These are phyloP conservation scores for Schizopora paradoxa DNA, from an alignment of 1,284 basidiomycete genomes.

Conservation along the genomic window DNA sequence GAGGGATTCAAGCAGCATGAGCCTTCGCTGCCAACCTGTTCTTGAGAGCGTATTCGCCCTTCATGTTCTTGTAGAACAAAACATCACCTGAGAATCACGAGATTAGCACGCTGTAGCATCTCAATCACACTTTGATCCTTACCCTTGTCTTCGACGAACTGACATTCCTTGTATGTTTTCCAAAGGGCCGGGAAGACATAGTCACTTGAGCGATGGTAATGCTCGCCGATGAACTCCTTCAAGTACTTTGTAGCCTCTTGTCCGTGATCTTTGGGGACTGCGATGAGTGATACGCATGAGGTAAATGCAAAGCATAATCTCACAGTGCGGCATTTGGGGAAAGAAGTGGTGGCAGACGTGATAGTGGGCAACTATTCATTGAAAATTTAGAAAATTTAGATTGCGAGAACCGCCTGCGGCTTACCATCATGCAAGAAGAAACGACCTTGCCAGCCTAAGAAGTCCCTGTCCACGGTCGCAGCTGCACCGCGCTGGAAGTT, in stretches of 20 bases:
- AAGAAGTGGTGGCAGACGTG: slow-evolving; percentile 38
- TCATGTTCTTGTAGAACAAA: slow-evolving; percentile 60
- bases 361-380: slow-evolving; percentile 33
- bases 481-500: slow-evolving; percentile 62
- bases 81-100: slow-evolving; percentile 46
- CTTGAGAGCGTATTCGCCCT: slow-evolving; percentile 40
- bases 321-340: slow-evolving; percentile 31
- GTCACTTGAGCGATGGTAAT: slow-evolving; percentile 44
- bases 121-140: slow-evolving; percentile 33
- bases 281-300: slow-evolving; percentile 21
- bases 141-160: slow-evolving; percentile 67
- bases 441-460: slow-evolving; percentile 45
- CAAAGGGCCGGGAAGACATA: slow-evolving; percentile 49
- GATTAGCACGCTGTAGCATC: slow-evolving; percentile 17
- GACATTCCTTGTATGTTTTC: slow-evolving; percentile 53
- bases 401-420: not conserved
- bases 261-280: slow-evolving; percentile 39
- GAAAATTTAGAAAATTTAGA: not conserved
- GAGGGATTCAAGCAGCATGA: too few species aligned
- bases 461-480: slow-evolving; percentile 54
- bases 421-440: slow-evolving; percentile 37
- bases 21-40: too few species aligned
- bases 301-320: slow-evolving; percentile 12
- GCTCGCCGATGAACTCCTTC: slow-evolving; percentile 46
- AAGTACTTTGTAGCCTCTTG: slow-evolving; percentile 47